Evolutionary conservation across 208 protist genomes (phyloP).

Genomic region (Phytomonas sp.): DNA sequence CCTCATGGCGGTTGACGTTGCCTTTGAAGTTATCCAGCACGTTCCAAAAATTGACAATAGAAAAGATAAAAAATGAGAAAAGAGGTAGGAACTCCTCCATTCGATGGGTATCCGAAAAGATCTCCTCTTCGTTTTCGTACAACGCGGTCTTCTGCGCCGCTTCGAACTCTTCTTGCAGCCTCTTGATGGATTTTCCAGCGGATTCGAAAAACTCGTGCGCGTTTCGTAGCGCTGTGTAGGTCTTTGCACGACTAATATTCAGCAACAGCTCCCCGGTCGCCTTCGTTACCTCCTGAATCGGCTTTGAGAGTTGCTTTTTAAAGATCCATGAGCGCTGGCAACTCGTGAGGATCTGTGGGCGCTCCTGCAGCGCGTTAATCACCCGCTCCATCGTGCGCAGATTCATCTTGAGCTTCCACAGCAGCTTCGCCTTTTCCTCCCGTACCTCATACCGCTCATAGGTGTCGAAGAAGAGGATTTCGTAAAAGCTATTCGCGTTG

Average conservation of each 20-base stretch:
- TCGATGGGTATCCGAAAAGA: conserved; percentile 13
- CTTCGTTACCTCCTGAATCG: conserved; percentile 47
- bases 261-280: conserved; percentile 45
- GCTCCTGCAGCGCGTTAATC: conserved; percentile 65
- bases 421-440: conserved; percentile 42
- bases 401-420: conserved; percentile 57
- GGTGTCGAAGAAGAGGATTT: conserved; percentile 66
- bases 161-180: conserved; percentile 59
- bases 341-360: conserved; percentile 52
- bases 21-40: conserved; percentile 44
- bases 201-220: conserved; percentile 40
- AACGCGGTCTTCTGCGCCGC: conserved; percentile 43
- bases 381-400: conserved; percentile 62
- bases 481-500: conserved; percentile 52
- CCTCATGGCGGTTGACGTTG: conserved; percentile 19
- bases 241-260: conserved; percentile 32
- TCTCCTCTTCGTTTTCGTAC: conserved; percentile 25
- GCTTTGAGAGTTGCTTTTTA: conserved; percentile 34
- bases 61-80: conserved; percentile 82
- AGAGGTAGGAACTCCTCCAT: conserved; percentile 76
- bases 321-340: conserved; percentile 44
- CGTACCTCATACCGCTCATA: conserved; percentile 50
- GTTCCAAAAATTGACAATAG: conserved; percentile 67
- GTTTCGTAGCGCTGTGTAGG: conserved; percentile 30
- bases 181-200: conserved; percentile 32